Evolutionary conservation across 495 filamentous ascomycete species (phyloP).

Genomic region (Geopyxis carbonaria): DNA sequence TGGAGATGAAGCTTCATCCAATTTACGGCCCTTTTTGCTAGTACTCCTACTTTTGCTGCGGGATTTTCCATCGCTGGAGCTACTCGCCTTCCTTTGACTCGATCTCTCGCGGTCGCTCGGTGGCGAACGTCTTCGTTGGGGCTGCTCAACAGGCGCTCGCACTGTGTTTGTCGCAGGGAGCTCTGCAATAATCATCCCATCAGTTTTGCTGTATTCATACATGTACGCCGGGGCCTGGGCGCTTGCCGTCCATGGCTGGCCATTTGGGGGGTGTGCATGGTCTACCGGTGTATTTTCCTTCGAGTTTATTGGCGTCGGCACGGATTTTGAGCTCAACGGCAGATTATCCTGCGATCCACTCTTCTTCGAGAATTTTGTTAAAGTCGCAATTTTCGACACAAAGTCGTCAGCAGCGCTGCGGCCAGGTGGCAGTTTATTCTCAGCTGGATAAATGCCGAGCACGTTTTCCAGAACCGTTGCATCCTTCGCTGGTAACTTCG

Average conservation of each 20-base stretch:
- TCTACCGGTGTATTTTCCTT: background rate
- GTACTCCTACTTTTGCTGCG: background rate
- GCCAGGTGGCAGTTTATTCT: constrained; percentile 5
- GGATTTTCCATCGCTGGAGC: background rate
- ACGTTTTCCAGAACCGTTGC: constrained; percentile 2
- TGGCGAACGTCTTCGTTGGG: background rate
- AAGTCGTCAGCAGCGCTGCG: constrained; percentile 4
- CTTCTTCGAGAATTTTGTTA: background rate
- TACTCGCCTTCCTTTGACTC: background rate
- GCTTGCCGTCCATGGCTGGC: background rate
- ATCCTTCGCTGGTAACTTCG: too few relatives aligned
- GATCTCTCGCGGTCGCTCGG: background rate
- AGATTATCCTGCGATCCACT: background rate
- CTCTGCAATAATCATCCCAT: too few relatives aligned
- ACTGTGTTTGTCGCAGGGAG: too few relatives aligned
- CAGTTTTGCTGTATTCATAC: background rate
- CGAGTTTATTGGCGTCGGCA: too few relatives aligned
- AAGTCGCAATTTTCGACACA: constrained; percentile 2
- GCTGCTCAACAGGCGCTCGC: too few relatives aligned
- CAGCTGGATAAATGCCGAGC: constrained; percentile 4
- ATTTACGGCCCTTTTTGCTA: background rate
- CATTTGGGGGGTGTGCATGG: background rate
- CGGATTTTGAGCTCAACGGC: too few relatives aligned
- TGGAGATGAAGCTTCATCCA: too few relatives aligned
- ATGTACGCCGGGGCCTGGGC: background rate